Evolutionary conservation across 257 asterid genomes (phyloP).

Genomic region (Anisodus tanguticus): DNA sequence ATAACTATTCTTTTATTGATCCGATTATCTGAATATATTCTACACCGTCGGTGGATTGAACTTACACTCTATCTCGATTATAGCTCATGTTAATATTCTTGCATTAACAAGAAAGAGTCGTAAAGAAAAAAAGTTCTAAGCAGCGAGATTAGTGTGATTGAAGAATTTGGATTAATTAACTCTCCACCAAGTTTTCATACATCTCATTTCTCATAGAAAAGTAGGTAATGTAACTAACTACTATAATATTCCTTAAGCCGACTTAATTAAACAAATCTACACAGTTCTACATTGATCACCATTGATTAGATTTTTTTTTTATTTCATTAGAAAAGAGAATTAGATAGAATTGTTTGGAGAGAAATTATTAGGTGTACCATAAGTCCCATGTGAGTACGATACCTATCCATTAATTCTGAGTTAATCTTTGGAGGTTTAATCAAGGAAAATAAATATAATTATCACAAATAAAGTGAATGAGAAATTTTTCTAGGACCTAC

Average conservation of each 20-base stretch:
- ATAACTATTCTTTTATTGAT: background rate
- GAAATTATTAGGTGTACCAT: no score
- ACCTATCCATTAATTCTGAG: no score
- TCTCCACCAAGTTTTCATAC: background rate
- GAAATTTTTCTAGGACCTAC: no score
- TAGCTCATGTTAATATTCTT: background rate
- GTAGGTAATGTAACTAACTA: background rate
- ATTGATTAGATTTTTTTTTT: background rate
- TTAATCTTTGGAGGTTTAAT: no score
- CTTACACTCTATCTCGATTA: background rate
- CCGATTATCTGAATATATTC: background rate
- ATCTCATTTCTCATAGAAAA: background rate
- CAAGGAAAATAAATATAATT: no score
- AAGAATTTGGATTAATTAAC: background rate
- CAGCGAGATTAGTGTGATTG: slow-evolving; percentile 14
- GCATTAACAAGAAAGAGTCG: background rate
- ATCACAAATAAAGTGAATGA: no score
- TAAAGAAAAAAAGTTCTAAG: background rate
- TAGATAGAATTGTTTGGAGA: no score
- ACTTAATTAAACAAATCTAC: background rate
- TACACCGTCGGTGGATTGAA: fast-evolving
- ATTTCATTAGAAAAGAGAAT: no score
- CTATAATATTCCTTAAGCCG: background rate
- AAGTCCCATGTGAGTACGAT: no score
- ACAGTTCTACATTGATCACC: background rate